These are phyloP conservation scores for Dendrobium catenatum DNA, from an alignment of 106 monocot species.

Conservation along the genomic window DNA sequence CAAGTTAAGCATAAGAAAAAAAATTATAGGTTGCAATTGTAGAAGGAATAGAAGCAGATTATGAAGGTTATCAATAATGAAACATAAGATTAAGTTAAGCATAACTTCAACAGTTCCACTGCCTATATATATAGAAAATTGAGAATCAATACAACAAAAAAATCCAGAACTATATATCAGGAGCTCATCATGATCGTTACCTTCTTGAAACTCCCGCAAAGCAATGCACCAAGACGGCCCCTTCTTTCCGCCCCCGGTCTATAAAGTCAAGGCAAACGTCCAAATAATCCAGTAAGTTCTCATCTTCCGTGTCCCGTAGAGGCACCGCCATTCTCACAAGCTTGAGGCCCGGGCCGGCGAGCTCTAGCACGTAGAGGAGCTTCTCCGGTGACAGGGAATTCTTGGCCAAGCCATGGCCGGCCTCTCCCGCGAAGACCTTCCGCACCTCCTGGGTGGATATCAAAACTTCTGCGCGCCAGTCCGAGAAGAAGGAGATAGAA, in stretches of 20 bases:
- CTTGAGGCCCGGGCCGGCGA: slow-evolving; percentile 61
- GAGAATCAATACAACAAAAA: neutral
- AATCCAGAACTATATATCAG: neutral
- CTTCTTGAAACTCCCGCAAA: slow-evolving; percentile 80
- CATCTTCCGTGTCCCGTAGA: slow-evolving; percentile 78
- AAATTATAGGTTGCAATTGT: neutral
- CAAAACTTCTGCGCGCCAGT: slow-evolving; percentile 44
- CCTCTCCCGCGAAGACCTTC: slow-evolving; percentile 49
- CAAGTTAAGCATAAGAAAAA: neutral
- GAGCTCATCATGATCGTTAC: slow-evolving; percentile 15
- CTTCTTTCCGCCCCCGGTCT: slow-evolving; percentile 48
- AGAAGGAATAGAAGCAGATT: neutral
- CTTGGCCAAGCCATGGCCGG: slow-evolving; percentile 16
- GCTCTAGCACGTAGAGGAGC: slow-evolving; percentile 58
- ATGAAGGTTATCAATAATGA: neutral
- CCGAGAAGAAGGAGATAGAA: slow-evolving; percentile 83
- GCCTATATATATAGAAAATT: neutral
- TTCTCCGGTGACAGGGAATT: slow-evolving; percentile 38
- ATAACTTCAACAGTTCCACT: neutral
- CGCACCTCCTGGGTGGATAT: slow-evolving; percentile 65
- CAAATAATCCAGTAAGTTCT: slow-evolving; percentile 77
- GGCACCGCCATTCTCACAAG: slow-evolving; percentile 84
- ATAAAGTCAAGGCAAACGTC: slow-evolving; percentile 87
- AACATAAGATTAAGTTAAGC: neutral
- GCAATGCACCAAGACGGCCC: slow-evolving; percentile 62